Evolutionary conservation across 345 rosid genomes (phyloP).

Genomic region (Eutrema yunnanense): DNA sequence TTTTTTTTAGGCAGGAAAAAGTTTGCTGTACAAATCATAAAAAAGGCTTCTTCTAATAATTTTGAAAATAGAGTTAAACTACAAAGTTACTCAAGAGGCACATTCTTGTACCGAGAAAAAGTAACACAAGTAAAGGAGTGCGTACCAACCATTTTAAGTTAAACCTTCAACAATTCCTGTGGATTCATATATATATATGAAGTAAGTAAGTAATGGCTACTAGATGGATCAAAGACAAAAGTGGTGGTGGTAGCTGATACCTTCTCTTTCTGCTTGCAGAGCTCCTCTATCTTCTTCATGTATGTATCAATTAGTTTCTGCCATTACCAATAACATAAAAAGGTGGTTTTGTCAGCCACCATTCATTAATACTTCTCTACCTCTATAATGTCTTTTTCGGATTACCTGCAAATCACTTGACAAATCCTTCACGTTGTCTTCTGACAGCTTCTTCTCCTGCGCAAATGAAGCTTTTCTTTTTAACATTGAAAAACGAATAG

Average conservation of each 20-base stretch:
- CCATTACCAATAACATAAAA: not conserved
- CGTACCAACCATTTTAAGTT: not conserved
- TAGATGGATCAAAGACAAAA: not conserved
- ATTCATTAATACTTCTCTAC: not conserved
- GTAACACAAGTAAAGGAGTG: not conserved
- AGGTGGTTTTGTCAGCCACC: not conserved
- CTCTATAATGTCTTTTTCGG: not conserved
- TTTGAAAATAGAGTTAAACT: not conserved
- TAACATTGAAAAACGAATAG: not conserved
- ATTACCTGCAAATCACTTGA: conserved; percentile 85
- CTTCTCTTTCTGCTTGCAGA: conserved; percentile 91
- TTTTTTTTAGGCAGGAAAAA: not conserved
- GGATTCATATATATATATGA: not conserved
- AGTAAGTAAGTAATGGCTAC: not conserved
- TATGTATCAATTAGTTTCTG: conserved; percentile 89
- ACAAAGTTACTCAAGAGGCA: conserved; percentile 2
- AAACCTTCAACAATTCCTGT: conserved; percentile 31
- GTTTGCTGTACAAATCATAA: conserved; percentile 11
- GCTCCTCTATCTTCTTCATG: conserved; percentile 76
- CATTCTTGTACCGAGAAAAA: not conserved
- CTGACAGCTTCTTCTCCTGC: conserved; percentile 95
- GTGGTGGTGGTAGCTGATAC: conserved; percentile 27
- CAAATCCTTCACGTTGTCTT: conserved; percentile 91
- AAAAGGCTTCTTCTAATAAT: not conserved
- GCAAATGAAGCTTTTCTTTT: not conserved